Percentiles rank a stretch among this genome's conserved stretches.
phyloP scores from a whole-genome alignment of 2,329 filamentous ascomycete genomes.

The Thyridium curvatum region DNA sequence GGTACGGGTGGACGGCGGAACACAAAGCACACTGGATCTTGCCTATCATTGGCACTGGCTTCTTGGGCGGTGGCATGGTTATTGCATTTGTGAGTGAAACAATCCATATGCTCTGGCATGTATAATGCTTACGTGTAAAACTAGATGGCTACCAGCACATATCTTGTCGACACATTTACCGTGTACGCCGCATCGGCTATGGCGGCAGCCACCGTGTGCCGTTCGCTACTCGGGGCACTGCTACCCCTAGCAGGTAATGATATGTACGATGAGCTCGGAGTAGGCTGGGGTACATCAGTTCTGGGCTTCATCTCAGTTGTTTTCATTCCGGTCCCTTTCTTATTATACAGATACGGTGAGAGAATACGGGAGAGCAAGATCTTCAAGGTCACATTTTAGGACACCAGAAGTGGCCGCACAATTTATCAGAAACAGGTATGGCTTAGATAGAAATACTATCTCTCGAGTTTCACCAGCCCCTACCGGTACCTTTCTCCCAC shows the following conservation, averaged over 20 bases:
- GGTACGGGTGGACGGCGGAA: slow-evolving; percentile 40
- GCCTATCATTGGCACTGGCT: slow-evolving; percentile 33
- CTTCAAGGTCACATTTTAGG: no score
- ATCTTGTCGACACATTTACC: slow-evolving; percentile 54
- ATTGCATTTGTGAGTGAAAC: slow-evolving; percentile 33
- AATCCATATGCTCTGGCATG: no score
- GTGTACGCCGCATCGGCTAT: slow-evolving; percentile 43
- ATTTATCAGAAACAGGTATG: no score
- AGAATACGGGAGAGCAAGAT: slow-evolving; percentile 24
- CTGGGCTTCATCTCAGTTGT: slow-evolving; percentile 38
- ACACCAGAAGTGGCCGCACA: no score
- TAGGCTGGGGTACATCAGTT: slow-evolving; percentile 25
- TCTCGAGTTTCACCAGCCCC: no score
- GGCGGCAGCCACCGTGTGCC: slow-evolving; percentile 56
- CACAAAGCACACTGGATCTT: slow-evolving; percentile 35
- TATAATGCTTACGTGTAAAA: no score
- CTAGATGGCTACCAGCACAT: slow-evolving; percentile 33
- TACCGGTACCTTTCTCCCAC: no score
- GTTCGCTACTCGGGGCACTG: slow-evolving; percentile 45
- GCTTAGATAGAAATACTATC: no score
- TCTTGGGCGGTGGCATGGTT: slow-evolving; percentile 30
- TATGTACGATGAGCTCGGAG: slow-evolving; percentile 21
- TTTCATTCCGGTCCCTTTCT: slow-evolving; percentile 36
- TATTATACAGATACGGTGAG: slow-evolving; percentile 40
- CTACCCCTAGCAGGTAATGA: slow-evolving; percentile 39